Percentiles rank a stretch among this genome's conserved stretches.
Evolutionary conservation across 2,329 filamentous ascomycete genomes (phyloP).

Genomic region (Chaetomium sp.): DNA sequence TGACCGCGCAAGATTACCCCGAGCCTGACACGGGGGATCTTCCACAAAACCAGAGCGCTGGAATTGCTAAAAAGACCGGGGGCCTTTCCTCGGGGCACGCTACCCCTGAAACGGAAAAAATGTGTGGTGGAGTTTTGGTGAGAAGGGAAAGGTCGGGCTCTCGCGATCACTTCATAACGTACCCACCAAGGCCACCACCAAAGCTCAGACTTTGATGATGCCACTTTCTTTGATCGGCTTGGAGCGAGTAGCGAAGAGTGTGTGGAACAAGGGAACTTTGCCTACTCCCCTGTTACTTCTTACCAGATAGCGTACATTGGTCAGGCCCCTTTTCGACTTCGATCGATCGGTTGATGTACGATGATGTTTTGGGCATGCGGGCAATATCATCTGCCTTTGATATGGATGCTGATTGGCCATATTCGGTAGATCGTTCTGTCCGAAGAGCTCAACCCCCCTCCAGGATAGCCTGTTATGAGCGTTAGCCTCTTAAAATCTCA

Average conservation of each 20-base stretch:
- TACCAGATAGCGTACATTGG: neutral
- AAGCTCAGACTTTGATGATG: too few relatives aligned
- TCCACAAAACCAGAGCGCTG: slow-evolving; percentile 11
- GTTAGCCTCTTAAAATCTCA: too few relatives aligned
- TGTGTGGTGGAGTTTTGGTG: too few relatives aligned
- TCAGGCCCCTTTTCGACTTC: neutral
- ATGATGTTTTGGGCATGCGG: neutral
- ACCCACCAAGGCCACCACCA: too few relatives aligned
- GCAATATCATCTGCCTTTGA: neutral
- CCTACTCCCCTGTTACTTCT: too few relatives aligned
- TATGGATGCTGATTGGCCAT: neutral
- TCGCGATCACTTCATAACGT: too few relatives aligned
- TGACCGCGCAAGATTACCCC: slow-evolving; percentile 1
- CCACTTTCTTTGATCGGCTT: too few relatives aligned
- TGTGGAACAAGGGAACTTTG: too few relatives aligned
- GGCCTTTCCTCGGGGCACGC: neutral
- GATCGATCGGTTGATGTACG: neutral
- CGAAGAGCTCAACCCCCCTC: neutral
- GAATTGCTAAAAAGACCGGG: slow-evolving; percentile 5
- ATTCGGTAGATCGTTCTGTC: slow-evolving; percentile 4
- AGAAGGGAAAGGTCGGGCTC: too few relatives aligned
- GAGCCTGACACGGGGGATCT: slow-evolving; percentile 8
- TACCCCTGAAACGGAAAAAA: slow-evolving; percentile 4
- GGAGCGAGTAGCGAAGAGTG: too few relatives aligned
- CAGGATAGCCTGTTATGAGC: too few relatives aligned